Evolutionary conservation across 2,329 filamentous ascomycete genomes (phyloP), one percentile per base, ranked within the genome.

Genomic region (Monilinia polystroma): DNA sequence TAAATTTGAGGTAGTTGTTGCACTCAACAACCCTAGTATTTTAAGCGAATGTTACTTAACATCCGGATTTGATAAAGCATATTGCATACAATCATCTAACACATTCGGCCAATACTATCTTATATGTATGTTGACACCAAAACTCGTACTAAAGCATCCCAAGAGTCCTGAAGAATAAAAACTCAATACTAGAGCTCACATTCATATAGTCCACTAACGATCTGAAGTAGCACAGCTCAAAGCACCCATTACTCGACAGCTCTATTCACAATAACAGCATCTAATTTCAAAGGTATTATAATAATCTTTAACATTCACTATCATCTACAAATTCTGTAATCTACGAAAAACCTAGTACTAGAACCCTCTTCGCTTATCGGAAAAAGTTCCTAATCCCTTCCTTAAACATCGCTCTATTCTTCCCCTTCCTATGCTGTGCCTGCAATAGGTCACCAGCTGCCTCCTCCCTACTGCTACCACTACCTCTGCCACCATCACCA

Each of bases 381-480:
- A 76, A 76, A 53, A 75, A 69, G 60, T 70, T 76, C 26, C 73
- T 70, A 57, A 76, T 69, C 6, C 73, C 70, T 43, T 73, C 73
- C 32, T 70, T 63, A 49, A 75, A 65, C 41, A 72, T 70, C 18
- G 57, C 52, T n/a, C 70, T 72, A 52, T 69, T 70, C 52, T 68
- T 72, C 2, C 60, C 67, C 49, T 68, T 72, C 67, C 68, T 73
- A 4, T 47, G 47, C 41, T 66, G 58, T 0, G 63, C 64, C 20
- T 68, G 68, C 26, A 66, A 55, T 0, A 66, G 32, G 62, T 72
- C 74, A 3, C 45, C 58, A 12, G 45, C 45, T 4, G 6, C 45
- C 10, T 62, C 58, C 14, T 62, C 58, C 10, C 32, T 32, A 14
- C 14, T 1, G 26, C n/a, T n/a, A 62, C 45, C 56, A 71, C 71